Evolutionary conservation across 495 filamentous ascomycete species (phyloP).

Genomic region (Penicillium chermesinum): DNA sequence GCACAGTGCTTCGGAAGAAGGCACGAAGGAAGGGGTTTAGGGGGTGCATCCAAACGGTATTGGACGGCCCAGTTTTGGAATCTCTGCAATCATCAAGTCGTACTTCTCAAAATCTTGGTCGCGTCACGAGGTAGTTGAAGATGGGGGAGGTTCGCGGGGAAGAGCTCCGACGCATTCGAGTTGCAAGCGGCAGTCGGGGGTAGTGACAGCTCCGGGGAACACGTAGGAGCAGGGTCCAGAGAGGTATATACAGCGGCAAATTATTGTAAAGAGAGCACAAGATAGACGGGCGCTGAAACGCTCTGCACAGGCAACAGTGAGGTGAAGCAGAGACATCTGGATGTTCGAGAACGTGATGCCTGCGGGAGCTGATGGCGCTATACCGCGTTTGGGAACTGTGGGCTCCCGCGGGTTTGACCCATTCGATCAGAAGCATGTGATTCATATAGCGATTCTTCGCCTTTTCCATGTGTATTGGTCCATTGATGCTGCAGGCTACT

Average conservation of each 20-base stretch:
- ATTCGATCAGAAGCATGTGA: too few relatives aligned
- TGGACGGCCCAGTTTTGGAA: conserved; percentile 41
- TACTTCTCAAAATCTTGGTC: conserved; percentile 18
- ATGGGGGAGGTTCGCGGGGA: conserved; percentile 34
- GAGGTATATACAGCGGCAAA: not conserved
- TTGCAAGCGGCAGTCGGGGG: conserved; percentile 21
- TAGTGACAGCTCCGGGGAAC: not conserved
- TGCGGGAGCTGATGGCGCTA: conserved; percentile 26
- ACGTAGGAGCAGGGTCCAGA: not conserved
- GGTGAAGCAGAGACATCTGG: conserved; percentile 17
- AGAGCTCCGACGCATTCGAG: conserved; percentile 36
- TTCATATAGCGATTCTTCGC: too few relatives aligned
- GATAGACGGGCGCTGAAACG: conserved; percentile 6
- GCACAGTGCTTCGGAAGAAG: conserved; percentile 95
- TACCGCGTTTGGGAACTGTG: conserved; percentile 18
- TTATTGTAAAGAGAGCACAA: conserved; percentile 2
- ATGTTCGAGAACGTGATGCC: conserved; percentile 28
- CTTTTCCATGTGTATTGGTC: too few relatives aligned
- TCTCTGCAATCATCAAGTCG: conserved; percentile 43
- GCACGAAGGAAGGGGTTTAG: conserved; percentile 97
- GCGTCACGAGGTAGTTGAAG: conserved; percentile 9
- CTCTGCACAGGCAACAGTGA: conserved; percentile 8
- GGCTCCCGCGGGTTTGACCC: not conserved
- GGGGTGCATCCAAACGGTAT: conserved; percentile 86
- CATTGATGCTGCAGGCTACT: too few relatives aligned